Conservation (phyloP, 192 early-diverging fungal genomes). For the Rhizophagus prolifer region DNA sequence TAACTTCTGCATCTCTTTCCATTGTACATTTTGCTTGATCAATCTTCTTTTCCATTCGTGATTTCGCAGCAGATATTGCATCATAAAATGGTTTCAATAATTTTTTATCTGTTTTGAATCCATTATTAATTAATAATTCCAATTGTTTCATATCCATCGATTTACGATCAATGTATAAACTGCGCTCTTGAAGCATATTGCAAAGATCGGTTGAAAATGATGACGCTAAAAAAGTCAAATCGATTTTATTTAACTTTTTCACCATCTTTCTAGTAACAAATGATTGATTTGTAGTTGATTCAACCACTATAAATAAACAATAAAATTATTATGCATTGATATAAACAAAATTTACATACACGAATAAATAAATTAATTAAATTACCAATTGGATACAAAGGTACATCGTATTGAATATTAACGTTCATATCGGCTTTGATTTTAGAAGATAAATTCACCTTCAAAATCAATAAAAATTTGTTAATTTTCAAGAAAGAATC, state of each 20-base stretch:
- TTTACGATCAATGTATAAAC: neutral
- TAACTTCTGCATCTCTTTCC: neutral
- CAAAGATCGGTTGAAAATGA: neutral
- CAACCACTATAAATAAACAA: constrained; percentile 13
- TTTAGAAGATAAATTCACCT: neutral
- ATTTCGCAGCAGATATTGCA: neutral
- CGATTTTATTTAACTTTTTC: neutral
- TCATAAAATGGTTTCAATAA: constrained; percentile 2
- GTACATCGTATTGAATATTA: neutral
- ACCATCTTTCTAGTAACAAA: neutral
- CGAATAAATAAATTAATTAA: too few relatives aligned
- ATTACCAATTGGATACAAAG: neutral
- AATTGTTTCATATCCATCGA: constrained; percentile 1
- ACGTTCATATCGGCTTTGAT: neutral
- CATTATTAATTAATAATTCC: neutral
- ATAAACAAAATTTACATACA: too few relatives aligned
- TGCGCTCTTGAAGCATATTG: neutral
- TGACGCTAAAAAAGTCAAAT: neutral
- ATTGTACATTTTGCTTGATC: neutral
- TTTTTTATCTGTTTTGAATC: neutral
- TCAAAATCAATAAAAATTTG: neutral
- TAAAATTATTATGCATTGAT: too few relatives aligned
- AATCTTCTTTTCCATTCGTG: neutral
- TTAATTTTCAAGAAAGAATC: neutral
- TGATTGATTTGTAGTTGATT: constrained; percentile 16